Base-by-base conservation (phyloP, 495 filamentous ascomycete genomes). In the Lasiosphaeriaceae sp. region DNA sequence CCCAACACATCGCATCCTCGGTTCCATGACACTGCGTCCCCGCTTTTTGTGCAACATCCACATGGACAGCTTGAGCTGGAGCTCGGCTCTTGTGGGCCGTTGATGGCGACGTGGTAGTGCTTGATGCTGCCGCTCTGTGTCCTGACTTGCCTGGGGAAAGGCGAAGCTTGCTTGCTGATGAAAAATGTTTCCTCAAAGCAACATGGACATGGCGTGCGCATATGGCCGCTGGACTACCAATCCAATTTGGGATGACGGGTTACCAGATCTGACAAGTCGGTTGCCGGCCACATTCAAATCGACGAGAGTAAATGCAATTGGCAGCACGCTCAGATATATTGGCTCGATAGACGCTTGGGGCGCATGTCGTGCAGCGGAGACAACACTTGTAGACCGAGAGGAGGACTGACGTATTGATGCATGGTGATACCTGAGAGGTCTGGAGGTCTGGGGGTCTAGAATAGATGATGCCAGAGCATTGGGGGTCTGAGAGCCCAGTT, bases 1-100 rank as follows among this genome's bases (percentile, higher is more conserved):
- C 26, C 26, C 26, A 31, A 31, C 4, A 9, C 26, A 31, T 31
- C 9, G 26, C 41, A 44, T 50, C 19, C 24, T 31, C 26, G 48
- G 23, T 34, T 31, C 45, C 34, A 7, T 2, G 22, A 41, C 16
- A 24, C 23, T n/a, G 11, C 37, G 23, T 31, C 52, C 58, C 58
- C 52, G 58, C 58, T 54, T 55, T 60, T 41, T 56, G 58, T 60
- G 58, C 51, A 60, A 60, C 57, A 55, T 51, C 23, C 43, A 47
- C 26, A 31, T 31, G 26, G 9, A 31, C 9, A 31, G 26, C 26
- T 31, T 9, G 26, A n/a, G n/a, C n/a, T n/a, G n/a, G 11, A 34
- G 34, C 31, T 45, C 51, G 57, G 57, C 51, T 54, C 35, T 39
- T 26, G 35, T 34, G 49, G n/a, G 14, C 39, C 14, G 39, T 43